These are phyloP conservation scores for Penicillium manginii DNA, from an alignment of 495 filamentous ascomycete genomes.

Conservation along the genomic window DNA sequence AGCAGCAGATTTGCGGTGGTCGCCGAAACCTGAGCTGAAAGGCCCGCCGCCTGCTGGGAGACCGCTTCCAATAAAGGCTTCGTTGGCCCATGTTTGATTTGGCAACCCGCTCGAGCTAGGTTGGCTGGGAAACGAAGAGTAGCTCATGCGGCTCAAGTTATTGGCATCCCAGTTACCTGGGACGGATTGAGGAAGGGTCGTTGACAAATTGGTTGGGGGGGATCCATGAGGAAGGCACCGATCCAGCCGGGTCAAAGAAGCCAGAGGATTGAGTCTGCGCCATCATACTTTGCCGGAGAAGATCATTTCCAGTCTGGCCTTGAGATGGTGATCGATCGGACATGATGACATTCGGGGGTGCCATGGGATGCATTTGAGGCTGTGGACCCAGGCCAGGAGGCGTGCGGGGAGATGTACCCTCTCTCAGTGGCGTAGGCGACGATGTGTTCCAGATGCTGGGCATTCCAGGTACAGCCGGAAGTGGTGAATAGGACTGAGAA, in stretches of 20 bases:
- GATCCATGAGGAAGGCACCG: conserved; percentile 35
- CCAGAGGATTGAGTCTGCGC: conserved; percentile 31
- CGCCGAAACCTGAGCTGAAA: conserved; percentile 30
- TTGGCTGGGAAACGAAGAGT: conserved; percentile 35
- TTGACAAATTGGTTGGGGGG: conserved; percentile 23
- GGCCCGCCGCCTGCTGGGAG: conserved; percentile 30
- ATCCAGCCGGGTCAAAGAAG: conserved; percentile 23
- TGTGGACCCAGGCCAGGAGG: conserved; percentile 40
- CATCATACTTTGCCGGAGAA: conserved; percentile 34
- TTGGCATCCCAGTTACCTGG: conserved; percentile 34
- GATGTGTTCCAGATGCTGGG: conserved; percentile 53
- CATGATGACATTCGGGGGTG: conserved; percentile 18
- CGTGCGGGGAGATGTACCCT: conserved; percentile 38
- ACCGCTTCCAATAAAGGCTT: conserved; percentile 48
- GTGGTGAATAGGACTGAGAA: conserved; percentile 41
- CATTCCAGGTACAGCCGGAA: conserved; percentile 39
- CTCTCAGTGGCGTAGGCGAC: conserved; percentile 35
- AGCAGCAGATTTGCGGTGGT: conserved; percentile 34
- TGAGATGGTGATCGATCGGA: conserved; percentile 30
- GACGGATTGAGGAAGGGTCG: conserved; percentile 22
- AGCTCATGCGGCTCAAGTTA: conserved; percentile 18
- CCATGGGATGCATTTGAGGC: conserved; percentile 20
- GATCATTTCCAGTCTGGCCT: conserved; percentile 33
- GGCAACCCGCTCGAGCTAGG: conserved; percentile 34
- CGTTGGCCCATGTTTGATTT: conserved; percentile 45